Base-by-base conservation (phyloP, 768 basidiomycete species). In the Russula virescens region DNA sequence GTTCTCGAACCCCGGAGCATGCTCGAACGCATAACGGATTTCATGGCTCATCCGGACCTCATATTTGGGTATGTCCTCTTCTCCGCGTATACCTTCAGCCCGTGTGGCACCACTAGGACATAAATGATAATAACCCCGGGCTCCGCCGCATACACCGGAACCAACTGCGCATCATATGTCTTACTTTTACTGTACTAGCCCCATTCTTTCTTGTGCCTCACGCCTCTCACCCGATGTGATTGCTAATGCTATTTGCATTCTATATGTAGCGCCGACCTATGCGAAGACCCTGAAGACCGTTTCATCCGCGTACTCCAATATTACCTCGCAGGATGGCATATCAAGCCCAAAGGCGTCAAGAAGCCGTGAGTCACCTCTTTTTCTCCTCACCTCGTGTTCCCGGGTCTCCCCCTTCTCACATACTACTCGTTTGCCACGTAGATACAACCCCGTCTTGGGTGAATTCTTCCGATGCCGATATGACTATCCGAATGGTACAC, bases 301-400 rank as follows among this genome's bases (percentile, higher is more conserved):
- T 98, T 98, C 73, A 81, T 96, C 66, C 83, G 86, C 54, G 93
- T 98, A 1, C 80, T 98, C 38, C 88, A 90, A 65, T 97, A 95
- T 73, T 99, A 98, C 73, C 86, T 99, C 51, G 88, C 91, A n/a
- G 97, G 97, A 25, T 99, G 97, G 97, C 97, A 98, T 75, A 95
- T 98, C 78, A 98, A 98, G 75, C 95, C 97, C 68, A 95, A 91
- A 77, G 97, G 94, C 57, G 97, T 98, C 64, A 99, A 99, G 88
- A 99, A 99, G 77, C 96, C 96, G 85, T 94, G 70, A 76, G 89
- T 79, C n/a, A n/a, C n/a, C n/a, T 21, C n/a, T n/a, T 31, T 8
- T 63, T 51, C 13, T 50, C 2, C 58, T 16, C 57, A 54, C 25
- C 57, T 42, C 38, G 38, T 25, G 46, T 48, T 40, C 40, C 46